Base-by-base conservation (phyloP, 2,329 filamentous ascomycete genomes). In the Ophiocordyceps australis region DNA sequence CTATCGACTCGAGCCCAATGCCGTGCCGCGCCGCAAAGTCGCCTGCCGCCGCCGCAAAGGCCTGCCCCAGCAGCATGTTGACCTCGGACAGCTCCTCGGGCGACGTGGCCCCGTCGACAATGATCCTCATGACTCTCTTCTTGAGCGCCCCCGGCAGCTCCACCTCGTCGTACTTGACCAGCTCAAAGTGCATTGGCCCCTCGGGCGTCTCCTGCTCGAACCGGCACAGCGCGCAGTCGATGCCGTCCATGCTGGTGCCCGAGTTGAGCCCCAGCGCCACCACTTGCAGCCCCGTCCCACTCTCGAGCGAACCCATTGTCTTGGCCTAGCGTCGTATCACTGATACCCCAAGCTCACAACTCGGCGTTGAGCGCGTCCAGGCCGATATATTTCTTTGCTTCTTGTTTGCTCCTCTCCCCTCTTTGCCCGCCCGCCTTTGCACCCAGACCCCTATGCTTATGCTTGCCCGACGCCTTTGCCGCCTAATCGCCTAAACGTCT, bases 101-200 rank as follows among this genome's bases (percentile, higher is more conserved):
- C 2, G 62, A 59, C 5, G 59, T 65, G 23, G 47, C 50, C 38
- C 65, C 60, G 38, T 63, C 50, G 18, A 59, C 49, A 31, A 73
- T 68, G 41, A 70, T 61, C 27, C 58, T 50, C 50, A 72, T 59
- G 18, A 71, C 58, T 3, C 58, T 54, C 36, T 59, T 60, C 43
- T 68, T 70, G 42, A 70, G 59, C 6, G 40, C 47, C 16, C 49
- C 53, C 16, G 62, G 57, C 11, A 72, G 45, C 1, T 61, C 56
- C n/a, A 65, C 50, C 34, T 70, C 64, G 24, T 56, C 61, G 39
- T 68, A 67, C 43, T 62, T 44, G n/a, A 68, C 47, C 5, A 72
- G 47, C 36, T 64, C 54, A 33, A 72, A 62, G 35, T 63, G 56
- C 54, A 73, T 59, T 3, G 61, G 54, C 5, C 51, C 47, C 6